Conservation (phyloP, 345 rosid species). For the Populus nigra region DNA sequence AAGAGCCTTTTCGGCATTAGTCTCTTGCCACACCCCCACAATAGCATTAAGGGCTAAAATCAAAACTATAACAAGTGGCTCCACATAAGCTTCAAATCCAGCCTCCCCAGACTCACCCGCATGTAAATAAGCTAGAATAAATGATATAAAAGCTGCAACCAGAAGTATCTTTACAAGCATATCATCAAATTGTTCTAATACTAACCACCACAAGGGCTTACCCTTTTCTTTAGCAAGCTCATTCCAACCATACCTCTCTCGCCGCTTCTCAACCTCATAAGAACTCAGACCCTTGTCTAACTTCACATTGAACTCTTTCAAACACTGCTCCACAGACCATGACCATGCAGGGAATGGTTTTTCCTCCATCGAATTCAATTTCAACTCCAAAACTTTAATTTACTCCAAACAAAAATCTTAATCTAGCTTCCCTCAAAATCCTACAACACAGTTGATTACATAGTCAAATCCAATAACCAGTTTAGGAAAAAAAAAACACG, state of each 20-base stretch:
- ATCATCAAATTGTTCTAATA: slow-evolving; percentile 83
- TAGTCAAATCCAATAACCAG: neutral
- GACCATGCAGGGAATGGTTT: slow-evolving; percentile 76
- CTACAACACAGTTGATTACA: slow-evolving; percentile 25
- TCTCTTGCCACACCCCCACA: slow-evolving; percentile 98
- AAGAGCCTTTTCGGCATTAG: slow-evolving; percentile 85
- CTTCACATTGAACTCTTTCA: slow-evolving; percentile 62
- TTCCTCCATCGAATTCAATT: slow-evolving; percentile 49
- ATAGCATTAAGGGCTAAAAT: slow-evolving; percentile 73
- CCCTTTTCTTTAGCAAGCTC: slow-evolving; percentile 88
- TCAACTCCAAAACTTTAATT: slow-evolving; percentile 21
- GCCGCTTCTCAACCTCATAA: slow-evolving; percentile 64
- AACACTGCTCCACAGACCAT: slow-evolving; percentile 71
- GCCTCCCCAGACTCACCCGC: slow-evolving; percentile 47
- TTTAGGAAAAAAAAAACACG: neutral
- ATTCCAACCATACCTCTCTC: slow-evolving; percentile 66
- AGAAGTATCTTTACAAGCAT: slow-evolving; percentile 86
- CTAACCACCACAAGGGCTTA: slow-evolving; percentile 72
- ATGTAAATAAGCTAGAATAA: slow-evolving; percentile 70
- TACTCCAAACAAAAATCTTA: slow-evolving; percentile 13
- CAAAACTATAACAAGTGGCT: slow-evolving; percentile 80
- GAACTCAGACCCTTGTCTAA: slow-evolving; percentile 61
- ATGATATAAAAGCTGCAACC: slow-evolving; percentile 80
- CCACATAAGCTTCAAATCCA: slow-evolving; percentile 73
- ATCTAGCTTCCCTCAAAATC: slow-evolving; percentile 17